phyloP scores from a whole-genome alignment of 2,329 filamentous ascomycete genomes.

The Fusarium siculi region DNA sequence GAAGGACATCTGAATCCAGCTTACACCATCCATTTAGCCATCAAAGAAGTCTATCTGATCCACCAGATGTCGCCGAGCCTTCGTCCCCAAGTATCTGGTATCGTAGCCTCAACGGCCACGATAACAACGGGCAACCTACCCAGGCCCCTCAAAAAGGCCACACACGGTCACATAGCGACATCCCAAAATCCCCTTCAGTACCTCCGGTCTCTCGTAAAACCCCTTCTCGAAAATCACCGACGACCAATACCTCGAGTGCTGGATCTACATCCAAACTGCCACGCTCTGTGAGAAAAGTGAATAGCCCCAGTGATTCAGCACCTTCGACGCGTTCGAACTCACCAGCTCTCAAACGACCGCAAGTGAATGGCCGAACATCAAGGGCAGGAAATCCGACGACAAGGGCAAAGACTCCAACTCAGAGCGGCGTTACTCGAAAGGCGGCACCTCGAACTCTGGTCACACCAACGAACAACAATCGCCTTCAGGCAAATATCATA shows the following conservation, averaged over 20 bases:
- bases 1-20: slow-evolving; percentile 79
- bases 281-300: slow-evolving; percentile 57
- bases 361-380: slow-evolving; percentile 54
- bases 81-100: slow-evolving; percentile 76
- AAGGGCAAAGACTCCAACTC: slow-evolving; percentile 55
- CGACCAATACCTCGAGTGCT: slow-evolving; percentile 40
- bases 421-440: slow-evolving; percentile 51
- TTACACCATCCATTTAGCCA: slow-evolving; percentile 63
- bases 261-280: slow-evolving; percentile 57
- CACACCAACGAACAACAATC: slow-evolving; percentile 63
- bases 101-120: slow-evolving; percentile 50
- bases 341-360: slow-evolving; percentile 58
- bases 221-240: slow-evolving; percentile 38
- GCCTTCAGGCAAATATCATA: slow-evolving; percentile 79
- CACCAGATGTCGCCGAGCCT: slow-evolving; percentile 64
- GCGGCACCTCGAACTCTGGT: slow-evolving; percentile 54
- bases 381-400: slow-evolving; percentile 51
- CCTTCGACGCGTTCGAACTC: slow-evolving; percentile 67
- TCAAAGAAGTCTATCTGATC: slow-evolving; percentile 66
- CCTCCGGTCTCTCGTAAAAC: slow-evolving; percentile 49
- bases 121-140: slow-evolving; percentile 29
- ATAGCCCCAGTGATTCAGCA: slow-evolving; percentile 57
- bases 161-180: slow-evolving; percentile 70
- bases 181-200: slow-evolving; percentile 53
- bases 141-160: slow-evolving; percentile 49